Base-by-base conservation (phyloP, 2,329 filamentous ascomycete genomes). In the Leptosphaerulina australis region DNA sequence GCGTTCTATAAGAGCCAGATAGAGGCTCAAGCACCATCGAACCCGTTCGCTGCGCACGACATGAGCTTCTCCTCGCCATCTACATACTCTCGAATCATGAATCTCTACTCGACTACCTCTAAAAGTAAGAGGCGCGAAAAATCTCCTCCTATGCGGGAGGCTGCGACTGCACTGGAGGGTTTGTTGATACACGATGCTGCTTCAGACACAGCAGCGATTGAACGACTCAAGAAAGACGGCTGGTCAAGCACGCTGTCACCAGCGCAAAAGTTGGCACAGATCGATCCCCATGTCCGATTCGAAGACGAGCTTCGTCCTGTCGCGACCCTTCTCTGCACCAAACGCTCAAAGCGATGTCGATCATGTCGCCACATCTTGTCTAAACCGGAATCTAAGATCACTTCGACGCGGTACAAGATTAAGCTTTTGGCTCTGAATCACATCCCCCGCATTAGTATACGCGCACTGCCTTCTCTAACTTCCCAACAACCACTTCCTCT, bases 321-420 rank as follows among this genome's bases (percentile, higher is more conserved):
- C 11, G 87, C 92, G 0, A 88, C 89, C 12, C 82, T 95, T 2
- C 83, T 99, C 11, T 87, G 91, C 48, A 96, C 93, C 0, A 97
- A 97, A 69, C 88, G 93, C 28, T 91, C 91, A 15, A 97, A 97
- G 76, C 90, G 94, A 35, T 99, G 94, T 73, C 88, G 90, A 40
- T 83, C 87, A 9, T 99, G 94, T 75, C 88, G 94, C 10, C 93
- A 97, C 76, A 97, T 97, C 68, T 88, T 99, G 62, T 89, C 91
- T 54, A 95, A 96, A 71, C 94, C 93, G 11, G 94, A 99, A 74
- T 84, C 87, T 51, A 99, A 97, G 73, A 87, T 96, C 24, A 85
- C 86, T 36, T 93, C 88, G 43, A 94, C 89, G 5, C 88, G 92
- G 22, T 97, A 94, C 81, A 89, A 93, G 65, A 97, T 99, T 72